phyloP scores from a whole-genome alignment of 1,284 basidiomycete species.

The Exsudoporus floridanus region DNA sequence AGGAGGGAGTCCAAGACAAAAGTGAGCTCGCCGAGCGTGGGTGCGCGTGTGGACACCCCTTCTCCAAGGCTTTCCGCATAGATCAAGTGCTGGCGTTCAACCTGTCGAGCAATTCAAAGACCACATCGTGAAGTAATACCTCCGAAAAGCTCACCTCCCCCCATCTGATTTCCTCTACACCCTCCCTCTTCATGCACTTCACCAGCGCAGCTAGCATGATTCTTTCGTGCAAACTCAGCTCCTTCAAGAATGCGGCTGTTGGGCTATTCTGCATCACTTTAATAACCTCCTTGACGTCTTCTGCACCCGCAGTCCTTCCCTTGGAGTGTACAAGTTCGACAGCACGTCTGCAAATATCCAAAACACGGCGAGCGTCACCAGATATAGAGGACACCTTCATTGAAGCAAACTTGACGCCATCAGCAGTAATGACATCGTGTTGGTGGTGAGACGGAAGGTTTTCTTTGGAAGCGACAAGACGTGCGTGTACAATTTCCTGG shows the following conservation, averaged over 20 bases:
- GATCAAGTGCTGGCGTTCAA: conserved; percentile 65
- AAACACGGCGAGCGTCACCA: conserved; percentile 90
- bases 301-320: conserved; percentile 59
- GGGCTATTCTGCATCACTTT: conserved; percentile 91
- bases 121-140: conserved; percentile 3
- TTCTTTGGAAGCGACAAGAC: conserved; percentile 63
- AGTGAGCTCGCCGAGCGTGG: conserved; percentile 53
- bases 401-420: conserved; percentile 87
- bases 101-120: conserved; percentile 38
- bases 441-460: conserved; percentile 38
- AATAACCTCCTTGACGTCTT: conserved; percentile 81
- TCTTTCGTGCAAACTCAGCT: conserved; percentile 84
- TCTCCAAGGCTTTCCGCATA: conserved; percentile 59
- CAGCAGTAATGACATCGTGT: conserved; percentile 62
- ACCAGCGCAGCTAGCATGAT: conserved; percentile 88
- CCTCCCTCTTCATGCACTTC: conserved; percentile 80
- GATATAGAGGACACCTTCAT: conserved; percentile 92
- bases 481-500: conserved; percentile 82
- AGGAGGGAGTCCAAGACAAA: conserved; percentile 67
- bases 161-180: conserved; percentile 86
- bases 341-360: conserved; percentile 90
- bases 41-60: conserved; percentile 51
- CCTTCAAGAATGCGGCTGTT: conserved; percentile 76
- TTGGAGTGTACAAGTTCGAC: conserved; percentile 73
- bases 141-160: conserved; percentile 55